A percentile compares a stretch with the other conserved stretches of the same genome.
phyloP scores from a whole-genome alignment of 768 basidiomycete genomes.

The Boletus rubescentipes region DNA sequence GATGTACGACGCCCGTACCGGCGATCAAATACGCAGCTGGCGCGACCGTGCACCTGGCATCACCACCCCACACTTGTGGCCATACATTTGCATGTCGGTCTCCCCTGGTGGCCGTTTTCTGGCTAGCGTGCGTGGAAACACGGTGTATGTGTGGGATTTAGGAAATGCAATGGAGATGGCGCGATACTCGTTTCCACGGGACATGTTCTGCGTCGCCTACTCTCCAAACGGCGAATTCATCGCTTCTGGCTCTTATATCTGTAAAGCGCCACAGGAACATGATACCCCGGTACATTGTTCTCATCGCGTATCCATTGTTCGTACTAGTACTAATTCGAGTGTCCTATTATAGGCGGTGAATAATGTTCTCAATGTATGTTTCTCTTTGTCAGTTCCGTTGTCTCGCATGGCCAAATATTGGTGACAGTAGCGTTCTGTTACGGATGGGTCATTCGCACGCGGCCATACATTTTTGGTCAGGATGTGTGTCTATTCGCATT shows the following conservation, averaged over 20 bases:
- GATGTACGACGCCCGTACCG: slow-evolving; percentile 21
- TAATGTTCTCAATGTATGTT: slow-evolving; percentile 8
- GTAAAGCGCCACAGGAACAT: slow-evolving; percentile 8
- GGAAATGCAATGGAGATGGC: slow-evolving; percentile 14
- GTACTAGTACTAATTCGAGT: slow-evolving; percentile 4
- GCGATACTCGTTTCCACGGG: slow-evolving; percentile 22
- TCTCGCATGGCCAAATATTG: not conserved
- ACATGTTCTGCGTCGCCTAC: slow-evolving; percentile 24
- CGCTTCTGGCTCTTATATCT: slow-evolving; percentile 18
- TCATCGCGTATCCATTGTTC: not conserved
- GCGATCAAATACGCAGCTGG: slow-evolving; percentile 22
- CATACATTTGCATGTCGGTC: slow-evolving; percentile 24
- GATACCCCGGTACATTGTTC: slow-evolving; percentile 10
- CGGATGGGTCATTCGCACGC: not conserved
- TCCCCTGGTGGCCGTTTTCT: slow-evolving; percentile 17
- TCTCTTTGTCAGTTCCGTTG: not conserved
- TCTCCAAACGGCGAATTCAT: slow-evolving; percentile 22
- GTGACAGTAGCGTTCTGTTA: not conserved
- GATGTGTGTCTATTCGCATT: slow-evolving; percentile 2
- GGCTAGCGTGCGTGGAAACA: slow-evolving; percentile 21
- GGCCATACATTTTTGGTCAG: not conserved
- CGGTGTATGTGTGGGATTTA: slow-evolving; percentile 19
- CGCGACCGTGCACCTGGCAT: slow-evolving; percentile 7
- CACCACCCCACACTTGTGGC: slow-evolving; percentile 17
- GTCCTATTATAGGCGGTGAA: slow-evolving; percentile 2